These are phyloP conservation scores for Gomphus sp. DNA, from an alignment of 1,284 basidiomycete species.

Conservation along the genomic window DNA sequence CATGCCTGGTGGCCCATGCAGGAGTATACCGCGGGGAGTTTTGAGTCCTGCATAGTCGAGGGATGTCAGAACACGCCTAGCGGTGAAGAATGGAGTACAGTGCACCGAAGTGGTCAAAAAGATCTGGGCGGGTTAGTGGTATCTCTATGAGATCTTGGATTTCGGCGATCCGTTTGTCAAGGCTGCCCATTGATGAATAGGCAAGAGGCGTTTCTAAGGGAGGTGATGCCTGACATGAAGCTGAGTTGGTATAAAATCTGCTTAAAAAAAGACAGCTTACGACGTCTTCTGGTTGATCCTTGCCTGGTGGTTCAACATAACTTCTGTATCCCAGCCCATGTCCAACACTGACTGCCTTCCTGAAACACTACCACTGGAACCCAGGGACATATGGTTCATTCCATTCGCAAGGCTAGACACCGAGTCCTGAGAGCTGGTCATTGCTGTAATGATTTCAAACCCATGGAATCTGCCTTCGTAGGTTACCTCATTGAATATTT, in stretches of 20 bases:
- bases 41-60: conserved; percentile 69
- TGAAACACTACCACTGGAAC: conserved; percentile 16
- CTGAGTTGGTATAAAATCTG: no score
- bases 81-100: not conserved
- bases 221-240: not conserved
- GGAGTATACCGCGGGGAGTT: conserved; percentile 91
- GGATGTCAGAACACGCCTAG: not conserved
- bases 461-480: conserved; percentile 53
- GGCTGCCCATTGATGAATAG: conserved; percentile 75
- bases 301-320: conserved; percentile 22
- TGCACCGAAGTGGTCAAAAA: conserved; percentile 82
- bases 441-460: conserved; percentile 41
- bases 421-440: conserved; percentile 19
- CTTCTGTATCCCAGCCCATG: conserved; percentile 49
- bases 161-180: conserved; percentile 81
- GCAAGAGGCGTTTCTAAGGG: conserved; percentile 13
- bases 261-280: no score
- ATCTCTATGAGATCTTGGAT: conserved; percentile 94
- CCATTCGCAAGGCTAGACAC: conserved; percentile 28
- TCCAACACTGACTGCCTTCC: conserved; percentile 34
- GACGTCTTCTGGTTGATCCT: no score
- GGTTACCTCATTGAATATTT: conserved; percentile 55
- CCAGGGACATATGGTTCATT: conserved; percentile 34
- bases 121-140: conserved; percentile 81
- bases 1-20: no score